A percentile compares a stretch with the other conserved stretches of the same genome.
Evolutionary conservation across 2,329 filamentous ascomycete genomes (phyloP).

Genomic region (Ramularia collo-cygni): DNA sequence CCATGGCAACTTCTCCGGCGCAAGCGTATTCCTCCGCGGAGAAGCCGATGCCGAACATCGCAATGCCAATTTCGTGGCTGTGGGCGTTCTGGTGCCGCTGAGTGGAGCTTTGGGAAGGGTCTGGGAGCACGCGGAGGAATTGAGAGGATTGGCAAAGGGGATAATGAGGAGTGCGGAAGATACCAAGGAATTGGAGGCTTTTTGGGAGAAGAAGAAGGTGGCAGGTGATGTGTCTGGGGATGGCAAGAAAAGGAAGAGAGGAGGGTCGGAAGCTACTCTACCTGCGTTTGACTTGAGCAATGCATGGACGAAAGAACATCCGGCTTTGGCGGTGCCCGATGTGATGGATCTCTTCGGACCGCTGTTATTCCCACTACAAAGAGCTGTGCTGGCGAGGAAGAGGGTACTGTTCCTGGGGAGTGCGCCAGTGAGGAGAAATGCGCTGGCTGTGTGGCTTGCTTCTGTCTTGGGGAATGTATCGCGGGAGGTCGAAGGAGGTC

Average conservation of each 20-base stretch:
- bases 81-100: constrained; percentile 82
- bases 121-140: constrained; percentile 74
- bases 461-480: constrained; percentile 81
- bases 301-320: constrained; percentile 61
- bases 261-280: constrained; percentile 35
- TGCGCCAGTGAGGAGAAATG: constrained; percentile 75
- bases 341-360: constrained; percentile 82
- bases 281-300: constrained; percentile 54
- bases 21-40: constrained; percentile 85
- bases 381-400: constrained; percentile 78
- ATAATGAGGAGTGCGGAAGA: constrained; percentile 56
- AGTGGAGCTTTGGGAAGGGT: constrained; percentile 79
- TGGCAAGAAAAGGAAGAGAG: constrained; percentile 17
- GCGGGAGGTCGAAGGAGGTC: too few relatives aligned
- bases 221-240: constrained; percentile 30
- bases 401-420: constrained; percentile 81
- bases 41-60: constrained; percentile 71
- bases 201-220: constrained; percentile 62
- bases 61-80: constrained; percentile 86
- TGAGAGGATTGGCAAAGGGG: constrained; percentile 69
- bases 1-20: constrained; percentile 69
- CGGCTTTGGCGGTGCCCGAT: constrained; percentile 71
- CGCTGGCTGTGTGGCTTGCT: constrained; percentile 85
- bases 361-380: constrained; percentile 82
- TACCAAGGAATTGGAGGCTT: constrained; percentile 62